Evolutionary conservation across 164 flowering plant species (phyloP), one percentile per base, ranked within the genome.

Genomic region (Macadamia tetraphylla): DNA sequence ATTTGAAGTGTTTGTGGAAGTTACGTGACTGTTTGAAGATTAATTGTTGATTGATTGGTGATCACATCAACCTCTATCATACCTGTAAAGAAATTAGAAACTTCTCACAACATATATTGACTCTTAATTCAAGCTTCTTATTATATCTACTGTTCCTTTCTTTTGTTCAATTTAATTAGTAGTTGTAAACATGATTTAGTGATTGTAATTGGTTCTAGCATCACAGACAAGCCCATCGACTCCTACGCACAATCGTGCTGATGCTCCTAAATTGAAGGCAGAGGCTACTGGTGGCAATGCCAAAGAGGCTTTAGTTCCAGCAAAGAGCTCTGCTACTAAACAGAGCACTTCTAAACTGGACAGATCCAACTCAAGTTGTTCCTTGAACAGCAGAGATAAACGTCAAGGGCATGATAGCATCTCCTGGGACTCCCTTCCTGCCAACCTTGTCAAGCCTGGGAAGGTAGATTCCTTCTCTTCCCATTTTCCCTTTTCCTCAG

Each of bases 381-480:
- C 65, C 55, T n/a, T 78, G 29, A 77, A 59, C 13, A 55, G 11
- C 8, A 77, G 31, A 65, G 77, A 77, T 29, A 86, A 80, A 62
- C 77, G 29, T 48, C 73, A 71, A 68, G 60, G 76, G 9, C 51
- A 79, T 31, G 94, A 86, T 63, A 55, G 67, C n/a, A 51, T 76
- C 15, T 58, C 81, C 0, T 91, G 89, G 97, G 71, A 83, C 13
- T 81, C 83, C 72, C 77, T 94, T 65, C 97, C 98, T 46, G 62
- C 84, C 64, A 81, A 72, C 12, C 87, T 91, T 59, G 66, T 77
- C 60, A 89, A 88, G 74, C 81, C 80, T 15, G 96, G 89, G 29
- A 87, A 91, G 92, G 98, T 91, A 80, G 56, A 29, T 63, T 14
- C 43, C 11, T 13, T 17, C 5, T 18, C 8, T 30, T 10, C 31